Evolutionary conservation across 768 basidiomycete genomes (phyloP), one percentile per base, ranked within the genome.

Genomic region (Leccinum arenicola): DNA sequence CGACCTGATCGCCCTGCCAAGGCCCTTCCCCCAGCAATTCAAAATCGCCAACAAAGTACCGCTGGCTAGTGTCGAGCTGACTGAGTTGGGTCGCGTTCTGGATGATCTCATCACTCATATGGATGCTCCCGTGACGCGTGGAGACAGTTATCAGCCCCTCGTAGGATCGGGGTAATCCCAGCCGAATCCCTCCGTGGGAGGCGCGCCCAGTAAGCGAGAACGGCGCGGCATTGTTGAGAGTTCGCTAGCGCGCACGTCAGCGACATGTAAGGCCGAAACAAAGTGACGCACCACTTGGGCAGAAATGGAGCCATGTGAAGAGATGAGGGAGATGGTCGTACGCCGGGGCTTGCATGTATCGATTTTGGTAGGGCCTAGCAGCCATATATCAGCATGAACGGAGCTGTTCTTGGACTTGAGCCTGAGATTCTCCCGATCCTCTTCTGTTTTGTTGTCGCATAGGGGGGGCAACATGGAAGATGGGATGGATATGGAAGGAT

Each of bases 401-500:
- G 59, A 55, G 2, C 78, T 75, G 59, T 74, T 70, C 23, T 50
- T 68, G 0, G 78, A 73, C 21, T 59, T 61, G 9, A 81, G 61
- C 8, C 54, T 66, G 1, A 83, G 57, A 58, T 81, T 80, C 29
- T 69, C 76, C 38, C 82, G 70, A 1, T 74, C 71, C 2, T 60
- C 67, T 55, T 79, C 79, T 0, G 75, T 73, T 60, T 79, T 74
- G 21, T 66, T 72, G 0, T 56, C 54, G 5, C 53, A 45, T 0
- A 83, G 63, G 23, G 80, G 76, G 3, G 79, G 75, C 7, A 83
- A 68, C 38, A 80, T 54, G 17, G 72, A 57, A 0, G 64, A 4
- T 0, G 82, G 81, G 49, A 83, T 73, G 11, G 53, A 31, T 21
- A 82, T 66, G 19, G 68, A 59, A 1, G 82, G 77, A 57, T 83